Evolutionary conservation across 306 rosid species (phyloP), one percentile per base, ranked within the genome.

Genomic region (Lotus japonicus): DNA sequence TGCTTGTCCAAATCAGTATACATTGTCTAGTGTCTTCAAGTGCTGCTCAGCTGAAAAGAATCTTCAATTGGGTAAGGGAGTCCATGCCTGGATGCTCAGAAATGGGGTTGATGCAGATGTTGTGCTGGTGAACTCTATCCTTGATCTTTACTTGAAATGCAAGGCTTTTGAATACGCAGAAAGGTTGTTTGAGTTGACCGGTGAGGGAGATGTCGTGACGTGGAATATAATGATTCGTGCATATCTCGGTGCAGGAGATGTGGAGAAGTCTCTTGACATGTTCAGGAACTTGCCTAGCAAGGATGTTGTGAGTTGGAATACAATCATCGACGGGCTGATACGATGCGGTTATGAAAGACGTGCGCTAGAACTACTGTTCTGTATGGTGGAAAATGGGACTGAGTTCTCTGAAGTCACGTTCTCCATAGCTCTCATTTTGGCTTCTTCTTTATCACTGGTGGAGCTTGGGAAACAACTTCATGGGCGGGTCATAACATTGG

Each of bases 381-480:
- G 72, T 79, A 89, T 92, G 98, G 89, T 80, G 62, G 64, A 55
- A 42, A 73, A 23, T 50, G 84, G 88, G 66, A 54, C 79, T 14
- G 65, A 77, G 54, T 78, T 92, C 45, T 64, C 84, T 68, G 67
- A 81, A 9, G 68, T 87, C 57, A 80, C 88, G 13, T 81, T 86
- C 79, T 86, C 98, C 52, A 78, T 79, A 60, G 92, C 89, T 76
- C 79, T 92, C 72, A 81, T 79, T 75, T 84, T 92, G 81, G 89
- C 86, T 59, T 84, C 98, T 57, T 81, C 90, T 60, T 83, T 92
- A 50, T 51, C 65, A 58, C 59, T 72, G 63, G 4, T 72, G 41
- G 88, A 84, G 71, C 78, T 92, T 11, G 98, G 97, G 60, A 86
- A 86, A 73, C 97, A 90, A 69, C 82, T 92, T 68, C 98, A 92